Base-by-base conservation (phyloP, 1,139 yeast species). In the Candida sanyaensis region DNA sequence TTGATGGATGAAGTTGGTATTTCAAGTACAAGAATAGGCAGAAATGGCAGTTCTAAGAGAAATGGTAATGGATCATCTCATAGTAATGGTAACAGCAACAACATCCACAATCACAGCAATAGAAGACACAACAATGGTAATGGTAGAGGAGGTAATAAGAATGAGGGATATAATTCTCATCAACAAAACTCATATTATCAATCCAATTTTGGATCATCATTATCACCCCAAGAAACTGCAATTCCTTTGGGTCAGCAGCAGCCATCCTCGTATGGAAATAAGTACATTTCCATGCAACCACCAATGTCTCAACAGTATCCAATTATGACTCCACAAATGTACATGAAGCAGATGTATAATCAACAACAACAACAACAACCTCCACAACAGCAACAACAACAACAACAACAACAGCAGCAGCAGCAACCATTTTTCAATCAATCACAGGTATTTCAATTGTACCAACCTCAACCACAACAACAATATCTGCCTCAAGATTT, bases 1-100 rank as follows among this genome's bases (percentile, higher is more conserved):
- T 73, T 93, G 50, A 81, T 92, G 82, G 98, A 93, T 56, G 98
- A 93, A 65, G 95, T 91, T 54, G 98, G 98, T 6, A 73, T 92
- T 44, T 65, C 77, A 6, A 68, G 66, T 51, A 65, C 65, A 42
- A 60, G 77, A 48, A 57, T 73, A 43, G 65, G 64, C 45, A 59
- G 76, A 47, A 58, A 60, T 37, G 61, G 63, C 40, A 52, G 62
- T 39, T 31, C 48, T 11, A 54, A 50, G 29, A 43, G 54, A 41
- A 48, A 48, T 36, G 26, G 42, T 12, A 27, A 17, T 27, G 38
- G 43, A n/a, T 13, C 38, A 5, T 39, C 10, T 30, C 43, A 36
- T 23, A 27, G 23, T 30, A 37, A 32, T 30, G 21, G 26, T 34
- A 46, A 26, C 27, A 31, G 4, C 31, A 27, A 10, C 40, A 21